These are phyloP conservation scores for Sporothrix phasma DNA, from an alignment of 2,329 filamentous ascomycete genomes.

Conservation along the genomic window DNA sequence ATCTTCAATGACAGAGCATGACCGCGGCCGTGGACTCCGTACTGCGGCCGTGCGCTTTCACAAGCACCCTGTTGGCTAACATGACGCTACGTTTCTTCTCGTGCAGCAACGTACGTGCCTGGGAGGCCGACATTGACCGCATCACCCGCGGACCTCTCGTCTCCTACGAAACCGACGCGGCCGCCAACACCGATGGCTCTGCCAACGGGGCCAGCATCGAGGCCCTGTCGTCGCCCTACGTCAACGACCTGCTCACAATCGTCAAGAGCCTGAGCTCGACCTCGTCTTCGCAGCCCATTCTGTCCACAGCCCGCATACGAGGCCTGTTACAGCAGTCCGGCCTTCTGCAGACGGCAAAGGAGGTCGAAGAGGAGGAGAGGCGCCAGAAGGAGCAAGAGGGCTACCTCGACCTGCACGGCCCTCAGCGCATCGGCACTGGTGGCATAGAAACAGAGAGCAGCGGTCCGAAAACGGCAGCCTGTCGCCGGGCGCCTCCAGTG, in stretches of 20 bases:
- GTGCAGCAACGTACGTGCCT: conserved; percentile 20
- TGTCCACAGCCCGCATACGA: conserved; percentile 51
- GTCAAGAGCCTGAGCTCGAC: conserved; percentile 63
- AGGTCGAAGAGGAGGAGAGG: conserved; percentile 1
- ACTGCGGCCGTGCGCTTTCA: too few relatives aligned
- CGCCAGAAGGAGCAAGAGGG: not conserved
- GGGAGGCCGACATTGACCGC: conserved; percentile 48
- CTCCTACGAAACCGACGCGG: conserved; percentile 21
- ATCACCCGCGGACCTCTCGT: conserved; percentile 41
- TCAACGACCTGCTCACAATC: conserved; percentile 55
- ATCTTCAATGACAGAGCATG: not conserved
- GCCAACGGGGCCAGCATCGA: conserved; percentile 25
- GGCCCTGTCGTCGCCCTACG: conserved; percentile 41
- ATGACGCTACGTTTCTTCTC: not conserved
- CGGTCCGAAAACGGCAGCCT: conserved; percentile 6
- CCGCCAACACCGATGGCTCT: not conserved
- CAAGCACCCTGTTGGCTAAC: not conserved
- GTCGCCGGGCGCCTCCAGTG: not conserved
- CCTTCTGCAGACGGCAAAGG: conserved; percentile 34
- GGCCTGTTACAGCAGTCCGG: conserved; percentile 53
- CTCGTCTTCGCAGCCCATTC: conserved; percentile 51
- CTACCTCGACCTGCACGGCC: conserved; percentile 1
- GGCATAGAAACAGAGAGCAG: conserved; percentile 11
- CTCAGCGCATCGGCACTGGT: conserved; percentile 14
- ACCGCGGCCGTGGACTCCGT: too few relatives aligned